Conservation (phyloP, 805 yeast genomes). For the Saccharomycopsis fibuligera region DNA sequence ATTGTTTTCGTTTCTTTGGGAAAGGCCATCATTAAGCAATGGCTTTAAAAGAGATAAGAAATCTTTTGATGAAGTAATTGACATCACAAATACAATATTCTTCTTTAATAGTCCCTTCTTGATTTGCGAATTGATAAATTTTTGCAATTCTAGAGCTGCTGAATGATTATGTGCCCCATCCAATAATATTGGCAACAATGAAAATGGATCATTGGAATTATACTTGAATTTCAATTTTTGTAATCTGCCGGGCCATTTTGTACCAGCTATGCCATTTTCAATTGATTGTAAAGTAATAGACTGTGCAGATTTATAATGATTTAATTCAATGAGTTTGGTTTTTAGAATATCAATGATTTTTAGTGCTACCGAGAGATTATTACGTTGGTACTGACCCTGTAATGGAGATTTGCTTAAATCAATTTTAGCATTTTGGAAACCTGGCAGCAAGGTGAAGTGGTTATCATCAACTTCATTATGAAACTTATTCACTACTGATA, state of each 20-base stretch:
- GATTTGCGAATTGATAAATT: conserved; percentile 36
- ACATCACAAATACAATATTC: conserved; percentile 51
- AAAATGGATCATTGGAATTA: conserved; percentile 19
- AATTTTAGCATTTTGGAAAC: background rate
- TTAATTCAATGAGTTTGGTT: background rate
- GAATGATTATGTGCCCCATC: conserved; percentile 94
- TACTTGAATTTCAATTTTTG: conserved; percentile 41
- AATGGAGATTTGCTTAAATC: conserved; percentile 35
- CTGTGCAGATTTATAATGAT: conserved; percentile 23
- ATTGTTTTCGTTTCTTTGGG: background rate
- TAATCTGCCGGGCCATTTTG: conserved; percentile 85
- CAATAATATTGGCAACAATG: conserved; percentile 39
- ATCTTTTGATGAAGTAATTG: conserved; percentile 70
- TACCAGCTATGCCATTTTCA: conserved; percentile 43
- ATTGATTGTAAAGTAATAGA: conserved; percentile 33
- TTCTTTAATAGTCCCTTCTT: conserved; percentile 19
- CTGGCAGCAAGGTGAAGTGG: too few species aligned
- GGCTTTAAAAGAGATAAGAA: conserved; percentile 44
- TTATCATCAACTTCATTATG: background rate
- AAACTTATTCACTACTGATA: conserved; percentile 22
- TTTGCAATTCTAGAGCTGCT: conserved; percentile 70
- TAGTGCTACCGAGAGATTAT: conserved; percentile 65
- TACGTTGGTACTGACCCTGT: conserved; percentile 65
- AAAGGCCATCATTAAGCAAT: conserved; percentile 34
- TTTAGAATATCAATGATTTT: conserved; percentile 39